Percentiles rank a stretch among this genome's conserved stretches.
Evolutionary conservation across 208 protist species (phyloP).

Genomic region (Acanthamoeba sp.): DNA sequence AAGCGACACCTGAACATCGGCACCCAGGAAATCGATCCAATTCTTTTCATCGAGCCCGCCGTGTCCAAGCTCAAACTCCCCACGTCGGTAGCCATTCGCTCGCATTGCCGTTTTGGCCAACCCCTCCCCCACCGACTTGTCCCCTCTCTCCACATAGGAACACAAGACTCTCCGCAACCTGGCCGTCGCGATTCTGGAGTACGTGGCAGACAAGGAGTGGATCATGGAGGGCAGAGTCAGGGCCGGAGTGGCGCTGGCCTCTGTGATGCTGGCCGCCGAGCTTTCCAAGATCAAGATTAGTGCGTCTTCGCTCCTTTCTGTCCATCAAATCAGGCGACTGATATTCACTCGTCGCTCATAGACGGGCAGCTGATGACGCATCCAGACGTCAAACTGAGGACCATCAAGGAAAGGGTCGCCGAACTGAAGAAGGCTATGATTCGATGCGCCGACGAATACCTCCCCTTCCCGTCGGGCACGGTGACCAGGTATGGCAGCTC

Average conservation of each 20-base stretch:
- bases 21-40: background rate
- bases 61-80: slow-evolving; percentile 26
- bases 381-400: slow-evolving; percentile 34
- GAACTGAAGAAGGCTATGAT: slow-evolving; percentile 28
- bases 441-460: background rate
- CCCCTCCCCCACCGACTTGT: background rate
- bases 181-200: background rate
- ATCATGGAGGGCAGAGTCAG: background rate
- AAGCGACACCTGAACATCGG: background rate
- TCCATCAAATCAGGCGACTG: background rate
- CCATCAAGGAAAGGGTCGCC: slow-evolving; percentile 13
- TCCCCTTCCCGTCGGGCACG: background rate
- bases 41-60: background rate
- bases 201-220: slow-evolving; percentile 27
- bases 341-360: background rate
- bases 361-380: background rate
- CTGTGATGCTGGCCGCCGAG: slow-evolving; percentile 30
- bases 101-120: background rate
- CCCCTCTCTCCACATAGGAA: background rate
- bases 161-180: background rate
- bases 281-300: slow-evolving; percentile 29
- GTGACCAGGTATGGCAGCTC: background rate
- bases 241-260: slow-evolving; percentile 1
- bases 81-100: background rate
- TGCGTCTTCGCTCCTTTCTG: background rate